These are phyloP conservation scores for Adiantum capillusveneris DNA, from an alignment of 75 land plant species.

Conservation along the genomic window DNA sequence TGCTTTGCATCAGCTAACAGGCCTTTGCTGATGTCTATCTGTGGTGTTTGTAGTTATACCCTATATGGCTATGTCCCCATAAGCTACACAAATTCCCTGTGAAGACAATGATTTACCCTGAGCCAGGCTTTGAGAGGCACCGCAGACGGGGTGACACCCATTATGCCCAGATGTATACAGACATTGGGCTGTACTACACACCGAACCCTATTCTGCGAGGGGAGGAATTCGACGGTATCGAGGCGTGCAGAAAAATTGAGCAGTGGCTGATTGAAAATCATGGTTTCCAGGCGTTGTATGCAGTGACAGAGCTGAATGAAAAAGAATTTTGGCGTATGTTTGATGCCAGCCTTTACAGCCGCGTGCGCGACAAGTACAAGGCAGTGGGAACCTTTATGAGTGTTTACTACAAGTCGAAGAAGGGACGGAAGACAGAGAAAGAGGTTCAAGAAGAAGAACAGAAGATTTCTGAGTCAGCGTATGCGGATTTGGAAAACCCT, in stretches of 20 bases:
- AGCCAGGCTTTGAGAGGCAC: conserved; percentile 80
- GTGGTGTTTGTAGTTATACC: conserved; percentile 51
- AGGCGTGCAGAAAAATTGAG: conserved; percentile 76
- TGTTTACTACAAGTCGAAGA: conserved; percentile 94
- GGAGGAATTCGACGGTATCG: conserved; percentile 74
- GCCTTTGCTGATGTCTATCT: no score
- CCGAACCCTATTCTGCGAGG: conserved; percentile 84
- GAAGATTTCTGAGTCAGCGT: conserved; percentile 47
- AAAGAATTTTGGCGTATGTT: conserved; percentile 97
- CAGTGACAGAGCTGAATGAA: conserved; percentile 90
- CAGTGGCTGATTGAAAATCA: conserved; percentile 86
- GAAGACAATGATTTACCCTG: conserved; percentile 80
- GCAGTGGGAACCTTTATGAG: conserved; percentile 98
- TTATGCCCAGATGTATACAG: conserved; percentile 94
- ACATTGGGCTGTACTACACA: conserved; percentile 90
- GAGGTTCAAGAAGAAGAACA: conserved; percentile 93
- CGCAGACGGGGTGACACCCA: conserved; percentile 81
- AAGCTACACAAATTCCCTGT: conserved; percentile 71
- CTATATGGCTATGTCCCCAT: conserved; percentile 97
- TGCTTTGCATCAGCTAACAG: no score
- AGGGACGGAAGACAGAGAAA: conserved; percentile 94
- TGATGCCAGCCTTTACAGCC: conserved; percentile 68
- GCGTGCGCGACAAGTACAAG: conserved; percentile 71
- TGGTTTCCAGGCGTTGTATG: conserved; percentile 88
- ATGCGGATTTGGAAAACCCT: conserved; percentile 34